Percentiles rank a stretch among this genome's conserved stretches.
These are phyloP conservation scores for Solidago caesia DNA, from an alignment of 129 eudicot species.

Conservation along the genomic window DNA sequence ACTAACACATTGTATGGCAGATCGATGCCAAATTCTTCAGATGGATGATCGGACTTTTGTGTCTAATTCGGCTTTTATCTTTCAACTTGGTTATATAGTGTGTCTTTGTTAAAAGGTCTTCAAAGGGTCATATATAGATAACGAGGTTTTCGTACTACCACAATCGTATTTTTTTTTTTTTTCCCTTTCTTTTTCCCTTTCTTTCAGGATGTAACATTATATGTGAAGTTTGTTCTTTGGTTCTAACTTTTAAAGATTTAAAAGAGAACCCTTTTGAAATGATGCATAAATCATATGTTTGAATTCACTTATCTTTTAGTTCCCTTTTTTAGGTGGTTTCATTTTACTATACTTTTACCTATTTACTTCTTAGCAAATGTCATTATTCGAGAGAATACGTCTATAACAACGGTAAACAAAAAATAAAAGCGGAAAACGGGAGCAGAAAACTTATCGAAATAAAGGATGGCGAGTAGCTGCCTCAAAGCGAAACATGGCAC, in stretches of 20 bases:
- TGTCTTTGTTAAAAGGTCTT: background rate
- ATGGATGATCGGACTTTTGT: constrained; percentile 18
- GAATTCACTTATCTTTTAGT: background rate
- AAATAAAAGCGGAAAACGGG: background rate
- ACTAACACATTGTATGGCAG: constrained; percentile 44
- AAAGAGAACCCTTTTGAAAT: background rate
- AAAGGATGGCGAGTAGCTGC: background rate
- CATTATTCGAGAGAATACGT: background rate
- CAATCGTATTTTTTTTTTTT: background rate
- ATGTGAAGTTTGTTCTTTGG: background rate
- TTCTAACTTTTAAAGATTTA: background rate
- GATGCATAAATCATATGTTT: constrained; percentile 10
- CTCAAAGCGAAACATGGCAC: background rate
- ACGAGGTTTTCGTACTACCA: constrained; percentile 17
- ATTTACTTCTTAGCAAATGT: background rate
- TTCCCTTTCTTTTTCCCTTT: background rate
- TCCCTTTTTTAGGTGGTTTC: background rate
- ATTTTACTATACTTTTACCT: background rate
- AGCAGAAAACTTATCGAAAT: background rate
- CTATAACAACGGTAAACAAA: background rate
- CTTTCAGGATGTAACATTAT: constrained; percentile 5
- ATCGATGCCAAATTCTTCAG: constrained; percentile 41
- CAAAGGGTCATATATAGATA: constrained; percentile 35
- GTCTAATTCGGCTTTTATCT: background rate
- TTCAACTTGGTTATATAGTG: background rate